Conservation (phyloP, 2,329 filamentous ascomycete species). For the Ophiostoma triangulosporum region DNA sequence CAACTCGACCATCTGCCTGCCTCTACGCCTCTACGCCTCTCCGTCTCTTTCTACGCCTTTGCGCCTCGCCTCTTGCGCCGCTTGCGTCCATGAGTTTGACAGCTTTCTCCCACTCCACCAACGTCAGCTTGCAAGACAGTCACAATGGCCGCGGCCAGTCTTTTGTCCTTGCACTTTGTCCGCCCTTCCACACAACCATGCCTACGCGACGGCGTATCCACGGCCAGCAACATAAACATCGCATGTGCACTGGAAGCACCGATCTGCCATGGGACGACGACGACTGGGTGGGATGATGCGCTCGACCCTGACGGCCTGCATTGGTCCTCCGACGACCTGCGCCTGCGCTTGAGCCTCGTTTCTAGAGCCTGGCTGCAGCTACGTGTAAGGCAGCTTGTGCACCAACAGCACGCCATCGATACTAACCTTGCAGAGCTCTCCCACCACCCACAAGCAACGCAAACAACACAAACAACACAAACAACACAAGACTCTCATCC, state of each 20-base stretch:
- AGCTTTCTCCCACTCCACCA: constrained; percentile 26
- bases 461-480: background rate
- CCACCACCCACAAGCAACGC: background rate
- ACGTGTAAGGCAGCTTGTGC: constrained; percentile 13
- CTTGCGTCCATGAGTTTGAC: constrained; percentile 41
- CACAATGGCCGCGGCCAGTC: constrained; percentile 41
- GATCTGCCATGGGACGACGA: constrained; percentile 21
- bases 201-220: background rate
- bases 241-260: constrained; percentile 24
- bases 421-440: constrained; percentile 4
- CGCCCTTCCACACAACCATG: constrained; percentile 19
- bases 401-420: background rate
- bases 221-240: constrained; percentile 20
- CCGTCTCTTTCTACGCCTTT: background rate
- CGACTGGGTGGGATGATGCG: constrained; percentile 24
- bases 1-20: background rate
- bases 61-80: constrained; percentile 3
- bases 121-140: constrained; percentile 29
- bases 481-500: constrained; percentile 9
- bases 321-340: constrained; percentile 17
- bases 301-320: constrained; percentile 7
- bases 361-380: constrained; percentile 27
- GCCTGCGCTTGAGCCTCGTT: constrained; percentile 25
- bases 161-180: constrained; percentile 28
- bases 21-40: background rate